Percentiles rank a stretch among this genome's conserved stretches.
Evolutionary conservation across 768 basidiomycete species (phyloP).

Genomic region (Trametes cubensis): DNA sequence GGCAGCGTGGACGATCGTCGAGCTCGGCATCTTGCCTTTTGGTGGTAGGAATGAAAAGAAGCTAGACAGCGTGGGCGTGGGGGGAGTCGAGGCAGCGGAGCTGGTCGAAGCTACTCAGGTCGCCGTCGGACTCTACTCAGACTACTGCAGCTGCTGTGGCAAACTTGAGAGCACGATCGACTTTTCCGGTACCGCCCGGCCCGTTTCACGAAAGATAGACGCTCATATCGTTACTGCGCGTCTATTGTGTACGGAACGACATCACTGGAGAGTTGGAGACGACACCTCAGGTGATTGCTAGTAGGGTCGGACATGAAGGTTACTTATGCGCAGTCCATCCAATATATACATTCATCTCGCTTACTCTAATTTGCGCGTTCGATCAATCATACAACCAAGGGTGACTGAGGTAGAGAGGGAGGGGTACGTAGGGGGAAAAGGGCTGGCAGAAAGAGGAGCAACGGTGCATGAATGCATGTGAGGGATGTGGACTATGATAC

Average conservation of each 20-base stretch:
- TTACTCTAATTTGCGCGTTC: constrained; percentile 27
- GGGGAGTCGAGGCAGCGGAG: not conserved
- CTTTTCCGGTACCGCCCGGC: not conserved
- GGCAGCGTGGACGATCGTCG: constrained; percentile 60
- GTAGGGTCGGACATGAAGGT: not conserved
- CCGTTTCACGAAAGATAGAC: not conserved
- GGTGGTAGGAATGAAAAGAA: not conserved
- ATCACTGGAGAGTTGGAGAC: too few relatives aligned
- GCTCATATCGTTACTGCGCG: not conserved
- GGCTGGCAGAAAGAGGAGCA: constrained; percentile 15
- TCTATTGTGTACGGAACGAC: not conserved
- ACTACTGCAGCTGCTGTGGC: not conserved
- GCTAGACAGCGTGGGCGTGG: not conserved
- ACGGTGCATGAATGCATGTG: constrained; percentile 26
- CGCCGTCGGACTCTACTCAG: not conserved
- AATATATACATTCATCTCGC: constrained; percentile 27
- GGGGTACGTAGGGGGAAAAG: not conserved
- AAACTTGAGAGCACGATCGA: not conserved
- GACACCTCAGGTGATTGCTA: not conserved
- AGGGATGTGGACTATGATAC: constrained; percentile 31
- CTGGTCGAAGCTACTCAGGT: not conserved
- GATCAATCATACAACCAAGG: constrained; percentile 32
- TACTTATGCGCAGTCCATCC: constrained; percentile 22
- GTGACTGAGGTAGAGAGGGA: constrained; percentile 6
- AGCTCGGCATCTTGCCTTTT: constrained; percentile 42